A percentile compares a stretch with the other conserved stretches of the same genome.
phyloP scores from a whole-genome alignment of 2,329 filamentous ascomycete species.

The Penicillium sp. region DNA sequence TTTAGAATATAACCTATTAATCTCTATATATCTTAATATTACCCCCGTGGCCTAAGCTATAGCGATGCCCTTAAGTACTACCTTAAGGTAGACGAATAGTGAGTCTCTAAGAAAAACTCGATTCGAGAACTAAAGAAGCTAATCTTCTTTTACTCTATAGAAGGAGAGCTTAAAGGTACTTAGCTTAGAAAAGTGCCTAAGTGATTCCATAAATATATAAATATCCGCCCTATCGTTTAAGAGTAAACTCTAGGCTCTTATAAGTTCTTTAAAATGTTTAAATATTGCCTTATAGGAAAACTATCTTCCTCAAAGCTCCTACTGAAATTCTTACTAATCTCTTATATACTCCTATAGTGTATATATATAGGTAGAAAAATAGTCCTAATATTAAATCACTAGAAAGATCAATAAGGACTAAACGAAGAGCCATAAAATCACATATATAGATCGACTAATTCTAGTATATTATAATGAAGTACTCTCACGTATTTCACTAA shows the following conservation, averaged over 20 bases:
- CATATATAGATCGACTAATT: neutral
- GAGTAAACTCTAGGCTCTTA: neutral
- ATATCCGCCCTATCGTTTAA: neutral
- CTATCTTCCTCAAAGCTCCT: neutral
- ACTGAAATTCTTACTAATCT: neutral
- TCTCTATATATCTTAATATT: neutral
- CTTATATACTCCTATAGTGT: neutral
- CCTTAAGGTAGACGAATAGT: neutral
- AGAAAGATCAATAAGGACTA: neutral
- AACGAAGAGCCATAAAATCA: neutral
- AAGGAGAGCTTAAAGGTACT: constrained; percentile 1
- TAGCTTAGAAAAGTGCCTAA: neutral
- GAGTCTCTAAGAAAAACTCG: neutral
- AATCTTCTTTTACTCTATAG: neutral
- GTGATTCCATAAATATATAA: neutral
- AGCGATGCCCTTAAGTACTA: neutral
- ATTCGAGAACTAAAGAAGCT: constrained; percentile 2
- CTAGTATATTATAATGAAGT: neutral
- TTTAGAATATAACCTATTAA: neutral
- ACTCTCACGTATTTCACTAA: neutral
- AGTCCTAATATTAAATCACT: neutral
- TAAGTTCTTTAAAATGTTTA: neutral
- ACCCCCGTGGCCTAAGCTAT: neutral
- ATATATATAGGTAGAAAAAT: neutral
- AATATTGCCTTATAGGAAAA: neutral